Percentiles rank a stretch among this genome's conserved stretches.
Evolutionary conservation across 495 filamentous ascomycete genomes (phyloP).

Genomic region (Coniosporium apollinis): DNA sequence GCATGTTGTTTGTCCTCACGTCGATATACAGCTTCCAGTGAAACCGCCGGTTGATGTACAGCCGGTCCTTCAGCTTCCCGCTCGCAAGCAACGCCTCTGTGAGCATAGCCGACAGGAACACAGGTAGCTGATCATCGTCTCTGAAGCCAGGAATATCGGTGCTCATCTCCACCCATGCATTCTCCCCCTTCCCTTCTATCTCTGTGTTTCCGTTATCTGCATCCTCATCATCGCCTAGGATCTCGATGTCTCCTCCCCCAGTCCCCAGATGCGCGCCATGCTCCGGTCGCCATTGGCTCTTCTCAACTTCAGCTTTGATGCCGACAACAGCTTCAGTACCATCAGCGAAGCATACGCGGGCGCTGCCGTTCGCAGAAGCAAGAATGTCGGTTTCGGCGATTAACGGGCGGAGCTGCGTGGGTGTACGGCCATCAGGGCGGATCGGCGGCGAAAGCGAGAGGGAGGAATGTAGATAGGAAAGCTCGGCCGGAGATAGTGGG

Average conservation of each 20-base stretch:
- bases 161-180: slow-evolving; percentile 63
- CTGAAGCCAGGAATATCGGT: slow-evolving; percentile 75
- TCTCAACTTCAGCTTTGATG: slow-evolving; percentile 84
- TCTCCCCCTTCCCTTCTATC: slow-evolving; percentile 23
- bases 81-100: slow-evolving; percentile 71
- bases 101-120: slow-evolving; percentile 75
- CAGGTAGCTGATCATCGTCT: slow-evolving; percentile 79
- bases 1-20: too few relatives aligned
- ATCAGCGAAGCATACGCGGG: slow-evolving; percentile 83
- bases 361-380: slow-evolving; percentile 77
- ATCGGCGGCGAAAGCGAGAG: slow-evolving; percentile 66
- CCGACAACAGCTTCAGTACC: slow-evolving; percentile 91
- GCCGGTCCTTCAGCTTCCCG: slow-evolving; percentile 46
- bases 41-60: slow-evolving; percentile 75
- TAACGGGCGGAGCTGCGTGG: slow-evolving; percentile 79
- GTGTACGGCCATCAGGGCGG: slow-evolving; percentile 69
- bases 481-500: slow-evolving; percentile 76
- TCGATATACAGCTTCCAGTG: slow-evolving; percentile 96
- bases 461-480: slow-evolving; percentile 85
- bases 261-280: slow-evolving; percentile 2
- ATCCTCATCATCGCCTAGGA: slow-evolving; percentile 15
- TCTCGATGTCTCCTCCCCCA: slow-evolving; percentile 16
- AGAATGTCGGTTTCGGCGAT: slow-evolving; percentile 80
- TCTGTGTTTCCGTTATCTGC: slow-evolving; percentile 16
- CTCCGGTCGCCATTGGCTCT: slow-evolving; percentile 24